Evolutionary conservation across 2,329 filamentous ascomycete genomes (phyloP).

Genomic region (Nectriaceae sp.): DNA sequence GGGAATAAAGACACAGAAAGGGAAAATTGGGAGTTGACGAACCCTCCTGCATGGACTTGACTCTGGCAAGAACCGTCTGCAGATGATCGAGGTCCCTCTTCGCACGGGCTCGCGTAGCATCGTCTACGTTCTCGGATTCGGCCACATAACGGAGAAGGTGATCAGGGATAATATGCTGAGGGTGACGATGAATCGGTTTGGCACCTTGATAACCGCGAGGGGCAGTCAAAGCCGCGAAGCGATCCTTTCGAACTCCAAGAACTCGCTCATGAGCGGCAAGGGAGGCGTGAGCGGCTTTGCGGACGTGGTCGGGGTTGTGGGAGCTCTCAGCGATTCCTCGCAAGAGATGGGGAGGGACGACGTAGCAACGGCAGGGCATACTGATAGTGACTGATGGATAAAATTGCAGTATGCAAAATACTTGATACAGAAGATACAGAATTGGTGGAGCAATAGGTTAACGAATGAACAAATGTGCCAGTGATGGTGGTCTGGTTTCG

Average conservation of each 20-base stretch:
- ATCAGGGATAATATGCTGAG: constrained; percentile 41
- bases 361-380: constrained; percentile 36
- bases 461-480: no score
- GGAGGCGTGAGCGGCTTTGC: constrained; percentile 37
- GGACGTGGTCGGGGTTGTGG: constrained; percentile 37
- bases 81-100: constrained; percentile 42
- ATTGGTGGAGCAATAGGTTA: not conserved
- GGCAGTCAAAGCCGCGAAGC: constrained; percentile 35
- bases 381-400: not conserved
- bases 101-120: constrained; percentile 39
- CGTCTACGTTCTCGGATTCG: constrained; percentile 40
- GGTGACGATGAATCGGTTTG: constrained; percentile 3
- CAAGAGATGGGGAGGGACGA: constrained; percentile 50
- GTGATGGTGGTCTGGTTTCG: no score
- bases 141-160: constrained; percentile 40
- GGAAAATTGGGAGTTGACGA: constrained; percentile 21
- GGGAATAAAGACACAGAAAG: not conserved
- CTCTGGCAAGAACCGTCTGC: constrained; percentile 29
- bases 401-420: not conserved
- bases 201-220: constrained; percentile 31
- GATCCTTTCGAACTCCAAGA: constrained; percentile 34
- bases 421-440: not conserved
- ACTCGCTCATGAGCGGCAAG: constrained; percentile 37
- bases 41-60: constrained; percentile 26
- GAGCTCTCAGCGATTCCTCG: constrained; percentile 43